These are phyloP conservation scores for Mitragyna speciosa DNA, from an alignment of 257 asterid species.

Conservation along the genomic window DNA sequence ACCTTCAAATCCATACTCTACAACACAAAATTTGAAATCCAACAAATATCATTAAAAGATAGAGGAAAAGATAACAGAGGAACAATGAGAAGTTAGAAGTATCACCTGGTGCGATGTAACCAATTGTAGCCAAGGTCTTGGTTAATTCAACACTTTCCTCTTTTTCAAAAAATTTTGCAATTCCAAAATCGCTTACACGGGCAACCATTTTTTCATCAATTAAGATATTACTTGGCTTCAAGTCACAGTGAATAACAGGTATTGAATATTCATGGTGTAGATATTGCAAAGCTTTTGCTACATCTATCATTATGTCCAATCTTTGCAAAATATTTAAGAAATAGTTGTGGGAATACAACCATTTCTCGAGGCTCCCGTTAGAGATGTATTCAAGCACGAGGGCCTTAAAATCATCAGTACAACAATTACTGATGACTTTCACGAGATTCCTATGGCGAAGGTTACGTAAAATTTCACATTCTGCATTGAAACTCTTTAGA, in stretches of 20 bases:
- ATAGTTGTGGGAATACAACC: neutral
- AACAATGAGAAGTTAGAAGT: too few species aligned
- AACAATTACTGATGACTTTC: slow-evolving; percentile 11
- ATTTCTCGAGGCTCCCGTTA: slow-evolving; percentile 21
- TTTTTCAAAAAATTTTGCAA: neutral
- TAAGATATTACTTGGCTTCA: neutral
- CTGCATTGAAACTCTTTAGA: slow-evolving; percentile 8
- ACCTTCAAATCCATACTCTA: too few species aligned
- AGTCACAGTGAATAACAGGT: neutral
- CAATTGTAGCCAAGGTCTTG: too few species aligned
- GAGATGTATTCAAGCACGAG: slow-evolving; percentile 14
- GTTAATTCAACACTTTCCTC: too few species aligned
- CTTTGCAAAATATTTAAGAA: neutral
- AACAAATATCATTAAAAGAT: too few species aligned
- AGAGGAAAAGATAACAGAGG: too few species aligned
- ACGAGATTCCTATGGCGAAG: slow-evolving; percentile 12
- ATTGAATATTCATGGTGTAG: neutral
- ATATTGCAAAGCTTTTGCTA: neutral
- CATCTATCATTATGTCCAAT: slow-evolving; percentile 1
- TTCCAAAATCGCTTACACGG: neutral
- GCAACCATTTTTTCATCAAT: neutral
- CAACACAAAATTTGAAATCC: too few species aligned
- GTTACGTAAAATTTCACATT: slow-evolving; percentile 2
- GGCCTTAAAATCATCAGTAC: slow-evolving; percentile 6
- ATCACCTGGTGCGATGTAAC: too few species aligned